These are phyloP conservation scores for Pleurotus cornucopiae DNA, from an alignment of 768 basidiomycete genomes.

Conservation along the genomic window DNA sequence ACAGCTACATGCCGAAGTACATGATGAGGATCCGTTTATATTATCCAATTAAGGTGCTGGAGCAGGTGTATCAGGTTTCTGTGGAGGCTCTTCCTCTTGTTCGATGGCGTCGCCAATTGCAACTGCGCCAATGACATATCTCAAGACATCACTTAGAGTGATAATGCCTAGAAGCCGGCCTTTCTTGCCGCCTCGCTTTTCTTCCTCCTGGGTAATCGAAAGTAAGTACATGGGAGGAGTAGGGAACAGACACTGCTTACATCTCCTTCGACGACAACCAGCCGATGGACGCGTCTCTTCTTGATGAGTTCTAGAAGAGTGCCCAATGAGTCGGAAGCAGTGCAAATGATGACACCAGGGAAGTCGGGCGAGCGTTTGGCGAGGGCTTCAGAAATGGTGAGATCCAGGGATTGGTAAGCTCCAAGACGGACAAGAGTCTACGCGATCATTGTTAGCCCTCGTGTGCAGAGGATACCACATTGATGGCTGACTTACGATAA, in stretches of 20 bases:
- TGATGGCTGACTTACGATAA: conserved; percentile 66
- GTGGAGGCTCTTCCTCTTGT: conserved; percentile 17
- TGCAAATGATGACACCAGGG: conserved; percentile 94
- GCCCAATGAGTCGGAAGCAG: conserved; percentile 85
- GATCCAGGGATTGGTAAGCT: conserved; percentile 92
- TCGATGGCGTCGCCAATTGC: conserved; percentile 44
- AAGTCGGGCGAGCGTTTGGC: conserved; percentile 92
- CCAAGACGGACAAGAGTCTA: conserved; percentile 93
- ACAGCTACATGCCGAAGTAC: not conserved
- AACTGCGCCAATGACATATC: conserved; percentile 73
- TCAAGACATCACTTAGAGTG: conserved; percentile 83
- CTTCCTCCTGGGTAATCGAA: conserved; percentile 58
- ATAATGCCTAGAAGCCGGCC: conserved; percentile 84
- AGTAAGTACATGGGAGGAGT: not conserved
- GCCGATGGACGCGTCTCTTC: conserved; percentile 87
- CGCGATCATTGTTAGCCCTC: conserved; percentile 6
- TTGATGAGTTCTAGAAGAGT: conserved; percentile 89
- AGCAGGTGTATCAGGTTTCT: conserved; percentile 2
- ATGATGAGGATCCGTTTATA: not conserved
- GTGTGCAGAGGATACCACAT: too few species aligned
- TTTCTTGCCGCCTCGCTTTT: conserved; percentile 73
- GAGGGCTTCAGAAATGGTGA: conserved; percentile 90
- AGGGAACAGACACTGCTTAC: conserved; percentile 26
- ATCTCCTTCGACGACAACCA: conserved; percentile 94
- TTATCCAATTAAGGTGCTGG: conserved; percentile 4